Conservation (phyloP, 1,139 yeast genomes). For the Nakaseomyces sp. region DNA sequence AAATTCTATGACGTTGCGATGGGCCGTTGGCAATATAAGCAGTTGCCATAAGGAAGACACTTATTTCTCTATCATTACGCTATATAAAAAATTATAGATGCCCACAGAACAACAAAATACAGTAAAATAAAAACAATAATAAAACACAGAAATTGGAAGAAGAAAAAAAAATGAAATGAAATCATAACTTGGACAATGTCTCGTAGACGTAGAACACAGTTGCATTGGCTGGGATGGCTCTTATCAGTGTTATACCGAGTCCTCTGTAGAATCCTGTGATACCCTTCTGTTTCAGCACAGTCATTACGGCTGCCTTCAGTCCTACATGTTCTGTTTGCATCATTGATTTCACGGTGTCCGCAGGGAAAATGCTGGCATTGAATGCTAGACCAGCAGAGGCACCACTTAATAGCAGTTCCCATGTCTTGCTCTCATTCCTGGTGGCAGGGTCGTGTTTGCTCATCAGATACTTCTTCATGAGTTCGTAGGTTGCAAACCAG, state of each 20-base stretch:
- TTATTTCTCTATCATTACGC: too few relatives aligned
- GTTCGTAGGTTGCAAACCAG: slow-evolving; percentile 88
- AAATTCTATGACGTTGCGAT: too few relatives aligned
- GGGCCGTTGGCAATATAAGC: too few relatives aligned
- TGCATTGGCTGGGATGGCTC: slow-evolving; percentile 90
- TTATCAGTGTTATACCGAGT: slow-evolving; percentile 65
- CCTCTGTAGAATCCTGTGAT: slow-evolving; percentile 72
- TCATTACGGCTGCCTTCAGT: slow-evolving; percentile 31
- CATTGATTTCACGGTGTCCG: slow-evolving; percentile 81
- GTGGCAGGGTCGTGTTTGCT: slow-evolving; percentile 13
- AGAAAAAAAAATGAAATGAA: background rate
- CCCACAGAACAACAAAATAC: background rate
- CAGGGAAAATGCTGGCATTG: slow-evolving; percentile 74
- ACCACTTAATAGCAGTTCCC: slow-evolving; percentile 63
- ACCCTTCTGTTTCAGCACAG: slow-evolving; percentile 37
- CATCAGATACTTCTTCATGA: slow-evolving; percentile 38
- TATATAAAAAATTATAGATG: too few relatives aligned
- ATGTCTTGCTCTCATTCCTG: slow-evolving; percentile 34
- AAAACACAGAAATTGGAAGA: too few relatives aligned
- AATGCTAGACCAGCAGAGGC: slow-evolving; percentile 81
- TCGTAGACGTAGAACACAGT: slow-evolving; percentile 76
- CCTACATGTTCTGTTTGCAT: slow-evolving; percentile 54
- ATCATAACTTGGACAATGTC: slow-evolving; percentile 30
- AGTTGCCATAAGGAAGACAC: too few relatives aligned
- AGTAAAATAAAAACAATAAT: background rate